Conservation (phyloP, 768 basidiomycete genomes). For the Gymnopilus dilepis region DNA sequence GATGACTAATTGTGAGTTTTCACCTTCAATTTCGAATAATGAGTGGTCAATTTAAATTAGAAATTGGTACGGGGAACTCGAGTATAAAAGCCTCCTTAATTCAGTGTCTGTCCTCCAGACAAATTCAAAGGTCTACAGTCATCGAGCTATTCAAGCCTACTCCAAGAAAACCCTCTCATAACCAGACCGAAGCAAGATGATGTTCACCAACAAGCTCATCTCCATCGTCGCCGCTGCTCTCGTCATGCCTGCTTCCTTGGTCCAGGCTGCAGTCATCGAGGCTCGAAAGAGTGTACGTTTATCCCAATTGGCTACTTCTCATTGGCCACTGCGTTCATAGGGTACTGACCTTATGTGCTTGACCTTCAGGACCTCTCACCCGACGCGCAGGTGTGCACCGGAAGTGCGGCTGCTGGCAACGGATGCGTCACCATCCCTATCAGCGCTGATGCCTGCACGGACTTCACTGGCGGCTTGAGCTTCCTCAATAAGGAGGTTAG, state of each 20-base stretch:
- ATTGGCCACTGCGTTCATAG: not conserved
- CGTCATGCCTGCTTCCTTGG: not conserved
- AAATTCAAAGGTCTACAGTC: too few relatives aligned
- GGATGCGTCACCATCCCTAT: conserved; percentile 22
- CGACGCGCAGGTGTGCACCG: conserved; percentile 19
- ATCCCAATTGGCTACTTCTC: too few relatives aligned
- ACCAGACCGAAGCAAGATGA: not conserved
- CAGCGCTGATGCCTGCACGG: conserved; percentile 16
- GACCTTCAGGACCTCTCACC: conserved; percentile 8
- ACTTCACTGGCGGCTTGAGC: conserved; percentile 22
- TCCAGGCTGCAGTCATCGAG: not conserved
- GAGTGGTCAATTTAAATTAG: too few relatives aligned
- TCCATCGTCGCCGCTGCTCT: not conserved
- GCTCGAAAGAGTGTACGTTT: not conserved
- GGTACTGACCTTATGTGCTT: not conserved
- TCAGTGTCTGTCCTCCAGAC: too few relatives aligned
- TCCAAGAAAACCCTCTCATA: too few relatives aligned
- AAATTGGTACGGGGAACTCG: too few relatives aligned
- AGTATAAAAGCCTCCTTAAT: too few relatives aligned
- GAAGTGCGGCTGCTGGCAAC: not conserved
- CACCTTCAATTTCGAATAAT: too few relatives aligned
- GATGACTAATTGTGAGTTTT: too few relatives aligned
- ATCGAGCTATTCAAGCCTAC: too few relatives aligned
- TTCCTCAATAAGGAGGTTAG: conserved; percentile 25
- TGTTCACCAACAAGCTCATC: not conserved